Percentiles rank a stretch among this genome's conserved stretches.
These are phyloP conservation scores for Panellus pusillus DNA, from an alignment of 768 basidiomycete genomes.

Conservation along the genomic window DNA sequence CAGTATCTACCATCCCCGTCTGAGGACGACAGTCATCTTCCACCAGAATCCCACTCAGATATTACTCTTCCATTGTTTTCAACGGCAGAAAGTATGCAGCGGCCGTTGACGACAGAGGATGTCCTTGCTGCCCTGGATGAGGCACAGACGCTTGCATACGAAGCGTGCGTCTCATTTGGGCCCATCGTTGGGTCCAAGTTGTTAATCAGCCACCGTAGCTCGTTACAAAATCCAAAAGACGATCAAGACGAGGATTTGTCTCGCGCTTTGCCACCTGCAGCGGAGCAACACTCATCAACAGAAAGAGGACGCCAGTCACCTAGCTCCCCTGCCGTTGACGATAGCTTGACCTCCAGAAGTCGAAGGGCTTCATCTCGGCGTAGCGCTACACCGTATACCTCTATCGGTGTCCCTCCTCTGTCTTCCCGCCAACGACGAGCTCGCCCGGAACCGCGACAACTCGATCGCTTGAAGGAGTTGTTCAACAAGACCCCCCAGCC, in stretches of 20 bases:
- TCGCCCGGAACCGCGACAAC: slow-evolving; percentile 79
- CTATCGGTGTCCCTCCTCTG: slow-evolving; percentile 17
- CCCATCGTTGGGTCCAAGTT: slow-evolving; percentile 29
- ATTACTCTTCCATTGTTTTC: too few species aligned
- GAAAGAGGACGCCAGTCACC: slow-evolving; percentile 30
- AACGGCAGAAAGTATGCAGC: too few species aligned
- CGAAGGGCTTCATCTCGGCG: slow-evolving; percentile 18
- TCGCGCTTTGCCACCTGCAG: slow-evolving; percentile 12
- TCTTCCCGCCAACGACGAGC: slow-evolving; percentile 65
- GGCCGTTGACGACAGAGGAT: too few species aligned
- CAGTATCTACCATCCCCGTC: slow-evolving; percentile 1
- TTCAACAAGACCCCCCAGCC: slow-evolving; percentile 69
- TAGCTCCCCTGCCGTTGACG: slow-evolving; percentile 26
- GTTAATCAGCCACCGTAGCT: slow-evolving; percentile 82
- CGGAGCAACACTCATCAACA: slow-evolving; percentile 12
- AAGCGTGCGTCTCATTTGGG: slow-evolving; percentile 30
- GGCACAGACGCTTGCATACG: slow-evolving; percentile 46
- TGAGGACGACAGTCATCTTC: background rate
- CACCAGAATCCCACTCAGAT: background rate
- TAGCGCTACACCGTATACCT: slow-evolving; percentile 16
- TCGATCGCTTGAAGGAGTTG: slow-evolving; percentile 72
- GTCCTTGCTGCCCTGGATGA: too few species aligned
- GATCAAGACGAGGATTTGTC: slow-evolving; percentile 32
- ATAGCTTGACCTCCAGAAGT: slow-evolving; percentile 18
- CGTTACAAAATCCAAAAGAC: slow-evolving; percentile 70